Base-by-base conservation (phyloP, 2,329 filamentous ascomycete species). In the Colletotrichum shisoi region DNA sequence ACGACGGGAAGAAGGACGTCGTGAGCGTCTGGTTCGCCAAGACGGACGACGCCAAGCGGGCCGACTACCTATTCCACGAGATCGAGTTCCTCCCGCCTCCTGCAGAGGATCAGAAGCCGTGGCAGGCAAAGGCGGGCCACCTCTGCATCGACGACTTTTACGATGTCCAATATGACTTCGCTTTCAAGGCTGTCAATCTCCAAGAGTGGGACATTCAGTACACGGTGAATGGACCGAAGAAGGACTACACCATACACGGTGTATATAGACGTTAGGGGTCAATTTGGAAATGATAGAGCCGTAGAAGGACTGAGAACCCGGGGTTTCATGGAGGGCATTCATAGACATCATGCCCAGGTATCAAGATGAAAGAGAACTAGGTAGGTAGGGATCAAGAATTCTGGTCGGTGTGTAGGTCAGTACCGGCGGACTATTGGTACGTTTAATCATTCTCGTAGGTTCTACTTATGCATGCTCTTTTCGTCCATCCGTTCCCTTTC, bases 21-120 rank as follows among this genome's bases (percentile, higher is more conserved):
- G 79, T 94, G 24, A 90, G 86, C 67, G 87, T 91, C 1, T 94
- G 91, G 91, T 93, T 93, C 71, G 87, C 87, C 45, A 87, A 88
- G 70, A 81, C 84, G 1, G 85, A 90, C 17, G 88, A 91, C 70
- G 77, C 82, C 17, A 80, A 81, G 62, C 82, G 83, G 15, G 88
- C 89, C 0, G 91, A 93, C 73, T 91, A 93, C 70, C 79, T 93
- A 21, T 94, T 94, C 76, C 91, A 93, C 72, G 84, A 89, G 69
- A 79, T 93, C n/a, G 84, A 89, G 64, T 91, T 93, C 71, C 66
- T 79, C 24, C 70, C 79, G 9, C 79, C 80, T 0, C 59, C 71
- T 12, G 73, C 75, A 4, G 71, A 75, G 4, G 70, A 74, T 0
- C 72, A 75, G 0, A 78, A 78, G 61, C 84, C 84, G 0, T 91